Evolutionary conservation across 2,329 filamentous ascomycete species (phyloP).

Genomic region (Bipolaris oryzae): DNA sequence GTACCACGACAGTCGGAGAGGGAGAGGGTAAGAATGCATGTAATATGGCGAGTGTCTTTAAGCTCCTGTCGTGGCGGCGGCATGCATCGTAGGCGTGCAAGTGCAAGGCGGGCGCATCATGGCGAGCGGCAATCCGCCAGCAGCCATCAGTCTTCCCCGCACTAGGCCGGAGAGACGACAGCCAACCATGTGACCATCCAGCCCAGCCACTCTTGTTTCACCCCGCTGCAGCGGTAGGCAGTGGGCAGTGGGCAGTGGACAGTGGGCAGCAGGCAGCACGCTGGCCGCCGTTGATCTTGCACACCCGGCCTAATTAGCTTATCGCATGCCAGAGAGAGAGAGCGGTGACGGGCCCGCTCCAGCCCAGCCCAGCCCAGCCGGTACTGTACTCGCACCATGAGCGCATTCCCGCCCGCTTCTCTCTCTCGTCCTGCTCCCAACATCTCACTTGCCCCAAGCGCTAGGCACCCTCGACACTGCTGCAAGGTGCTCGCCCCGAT

Average conservation of each 20-base stretch:
- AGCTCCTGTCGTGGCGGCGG: background rate
- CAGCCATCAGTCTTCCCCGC: constrained; percentile 20
- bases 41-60: background rate
- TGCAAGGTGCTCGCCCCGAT: constrained; percentile 19
- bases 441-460: constrained; percentile 8
- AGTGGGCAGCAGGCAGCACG: constrained; percentile 15
- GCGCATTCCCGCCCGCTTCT: constrained; percentile 6
- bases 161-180: constrained; percentile 17
- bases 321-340: constrained; percentile 15
- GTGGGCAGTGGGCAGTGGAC: background rate
- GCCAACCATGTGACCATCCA: constrained; percentile 28
- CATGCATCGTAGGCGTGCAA: background rate
- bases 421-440: background rate
- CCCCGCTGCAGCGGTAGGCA: constrained; percentile 30
- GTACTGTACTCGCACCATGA: constrained; percentile 7
- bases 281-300: constrained; percentile 28
- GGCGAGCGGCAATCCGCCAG: background rate
- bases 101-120: background rate
- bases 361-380: background rate
- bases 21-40: background rate
- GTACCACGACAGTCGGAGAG: background rate
- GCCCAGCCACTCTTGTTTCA: constrained; percentile 43
- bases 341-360: constrained; percentile 3
- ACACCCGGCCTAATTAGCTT: constrained; percentile 21
- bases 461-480: constrained; percentile 33